Base-by-base conservation (phyloP, 805 yeast species). In the Ogataea henricii region DNA sequence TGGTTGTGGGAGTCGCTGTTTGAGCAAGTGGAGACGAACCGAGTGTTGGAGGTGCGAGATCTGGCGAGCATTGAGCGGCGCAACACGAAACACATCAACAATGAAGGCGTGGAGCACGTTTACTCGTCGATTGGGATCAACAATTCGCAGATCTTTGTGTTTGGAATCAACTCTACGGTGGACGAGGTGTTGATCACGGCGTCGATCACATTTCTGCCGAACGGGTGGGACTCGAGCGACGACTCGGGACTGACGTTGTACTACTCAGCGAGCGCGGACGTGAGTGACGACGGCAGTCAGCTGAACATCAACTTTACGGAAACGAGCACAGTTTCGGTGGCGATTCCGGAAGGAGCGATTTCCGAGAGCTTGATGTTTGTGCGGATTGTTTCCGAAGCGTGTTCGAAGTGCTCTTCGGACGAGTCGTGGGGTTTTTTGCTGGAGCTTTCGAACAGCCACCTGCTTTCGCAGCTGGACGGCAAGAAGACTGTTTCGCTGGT, bases 401-500 rank as follows among this genome's bases (percentile, higher is more conserved):
- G 67, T 44, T 39, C 43, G 0, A 16, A 20, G 4, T 63, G 68
- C 51, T 23, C 43, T 5, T 20, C 43, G 17, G 52, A 51, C 12
- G 47, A 61, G 5, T 33, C 40, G 6, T 86, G 91, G 91, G 52
- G 73, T 10, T 86, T 83, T 59, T 77, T 81, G 58, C 64, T 89
- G 36, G 89, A 87, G 2, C 76, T 83, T 2, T 80, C 88, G 1
- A 81, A 77, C 53, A 70, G 74, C 40, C 81, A 82, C 58, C 67
- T 83, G 56, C 81, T 78, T 1, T 83, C 77, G 56, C 88, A 83
- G 60, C 84, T 88, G 87, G 87, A 83, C 59, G 72, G 73, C 40
- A 67, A 78, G 17, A 60, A 78, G 10, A 78, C 83, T 77, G 76
- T 81, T 1, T 56, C 66, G 30, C 65, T 85, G 23, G 78, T 87